Evolutionary conservation across 345 rosid genomes (phyloP).

Genomic region (Pistacia integerrima): DNA sequence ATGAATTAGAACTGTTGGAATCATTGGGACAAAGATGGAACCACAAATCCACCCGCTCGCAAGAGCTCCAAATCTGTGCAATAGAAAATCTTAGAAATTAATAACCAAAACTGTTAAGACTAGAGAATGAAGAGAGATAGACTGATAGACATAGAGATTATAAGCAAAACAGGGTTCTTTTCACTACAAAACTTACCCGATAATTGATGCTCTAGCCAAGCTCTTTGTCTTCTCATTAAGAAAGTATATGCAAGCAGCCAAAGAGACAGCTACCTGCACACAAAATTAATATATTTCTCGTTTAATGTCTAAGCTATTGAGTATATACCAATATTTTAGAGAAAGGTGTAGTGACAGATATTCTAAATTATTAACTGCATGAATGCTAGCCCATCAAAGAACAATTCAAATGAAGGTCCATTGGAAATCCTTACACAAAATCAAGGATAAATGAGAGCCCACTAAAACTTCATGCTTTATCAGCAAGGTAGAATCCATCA

Average conservation of each 20-base stretch:
- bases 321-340: too few species aligned
- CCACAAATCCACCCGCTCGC: slow-evolving; percentile 87
- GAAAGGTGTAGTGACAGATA: too few species aligned
- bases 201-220: slow-evolving; percentile 73
- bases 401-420: not conserved
- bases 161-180: not conserved
- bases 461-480: not conserved
- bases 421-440: not conserved
- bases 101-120: not conserved
- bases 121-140: not conserved
- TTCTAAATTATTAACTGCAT: not conserved
- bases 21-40: slow-evolving; percentile 74
- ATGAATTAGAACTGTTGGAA: slow-evolving; percentile 63
- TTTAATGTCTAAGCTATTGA: not conserved
- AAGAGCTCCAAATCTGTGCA: slow-evolving; percentile 75
- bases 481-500: not conserved
- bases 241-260: slow-evolving; percentile 93
- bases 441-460: not conserved
- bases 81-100: not conserved
- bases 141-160: not conserved
- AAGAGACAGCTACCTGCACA: slow-evolving; percentile 87
- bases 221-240: slow-evolving; percentile 91
- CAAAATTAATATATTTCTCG: not conserved
- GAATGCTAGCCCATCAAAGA: not conserved
- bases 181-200: slow-evolving; percentile 52